Evolutionary conservation across 1,139 yeast genomes (phyloP).

Genomic region (Chernovozyma sophiae-reginae): DNA sequence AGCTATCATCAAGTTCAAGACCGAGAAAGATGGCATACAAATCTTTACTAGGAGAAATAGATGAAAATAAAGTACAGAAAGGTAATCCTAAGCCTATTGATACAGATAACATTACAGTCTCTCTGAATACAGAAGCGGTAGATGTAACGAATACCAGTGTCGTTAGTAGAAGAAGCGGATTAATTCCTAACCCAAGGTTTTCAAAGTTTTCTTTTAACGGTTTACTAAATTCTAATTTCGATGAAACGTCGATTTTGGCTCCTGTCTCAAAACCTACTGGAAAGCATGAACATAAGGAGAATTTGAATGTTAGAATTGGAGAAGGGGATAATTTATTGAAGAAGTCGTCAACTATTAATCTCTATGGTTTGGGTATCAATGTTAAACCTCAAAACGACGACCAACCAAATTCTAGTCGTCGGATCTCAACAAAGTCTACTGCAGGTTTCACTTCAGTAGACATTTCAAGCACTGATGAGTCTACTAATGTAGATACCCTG

Average conservation of each 20-base stretch:
- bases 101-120: neutral
- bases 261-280: neutral
- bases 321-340: slow-evolving; percentile 17
- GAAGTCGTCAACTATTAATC: slow-evolving; percentile 22
- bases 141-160: slow-evolving; percentile 1
- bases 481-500: neutral
- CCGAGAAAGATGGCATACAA: slow-evolving; percentile 14
- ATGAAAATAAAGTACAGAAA: slow-evolving; percentile 16
- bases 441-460: neutral
- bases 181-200: slow-evolving; percentile 45
- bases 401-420: slow-evolving; percentile 3
- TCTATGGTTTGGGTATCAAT: slow-evolving; percentile 32
- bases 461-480: neutral
- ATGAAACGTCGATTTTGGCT: neutral
- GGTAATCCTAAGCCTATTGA: slow-evolving; percentile 4
- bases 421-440: neutral
- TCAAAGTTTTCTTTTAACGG: slow-evolving; percentile 44
- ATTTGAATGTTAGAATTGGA: slow-evolving; percentile 2
- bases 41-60: slow-evolving; percentile 23
- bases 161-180: slow-evolving; percentile 10
- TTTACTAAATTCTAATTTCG: slow-evolving; percentile 16
- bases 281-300: neutral
- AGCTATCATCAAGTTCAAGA: slow-evolving; percentile 8
- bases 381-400: slow-evolving; percentile 9
- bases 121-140: neutral